These are phyloP conservation scores for Phytophthora pluvialis DNA, from an alignment of 352 stramenopile species.

Conservation along the genomic window DNA sequence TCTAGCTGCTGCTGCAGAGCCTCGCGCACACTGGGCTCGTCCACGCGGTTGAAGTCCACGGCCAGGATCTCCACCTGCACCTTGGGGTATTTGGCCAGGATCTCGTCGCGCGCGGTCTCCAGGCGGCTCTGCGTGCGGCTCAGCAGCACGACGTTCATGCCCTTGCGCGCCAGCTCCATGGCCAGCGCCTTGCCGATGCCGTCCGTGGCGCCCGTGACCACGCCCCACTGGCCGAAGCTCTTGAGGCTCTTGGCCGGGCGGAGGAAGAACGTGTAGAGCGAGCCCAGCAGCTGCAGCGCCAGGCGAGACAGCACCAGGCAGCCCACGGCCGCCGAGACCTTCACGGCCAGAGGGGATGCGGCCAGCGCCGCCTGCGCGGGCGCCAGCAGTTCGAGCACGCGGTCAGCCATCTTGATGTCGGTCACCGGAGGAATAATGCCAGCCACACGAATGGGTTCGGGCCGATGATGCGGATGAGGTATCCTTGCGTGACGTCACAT, in stretches of 20 bases:
- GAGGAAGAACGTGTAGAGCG: constrained; percentile 91
- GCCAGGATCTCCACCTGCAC: constrained; percentile 89
- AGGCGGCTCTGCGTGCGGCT: constrained; percentile 97
- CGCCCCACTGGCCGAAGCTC: constrained; percentile 96
- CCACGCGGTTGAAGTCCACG: constrained; percentile 95
- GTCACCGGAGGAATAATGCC: constrained; percentile 13
- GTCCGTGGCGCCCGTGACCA: constrained; percentile 97
- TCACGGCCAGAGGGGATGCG: constrained; percentile 46
- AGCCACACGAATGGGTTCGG: constrained; percentile 16
- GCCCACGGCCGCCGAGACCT: constrained; percentile 52
- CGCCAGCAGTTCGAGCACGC: constrained; percentile 34
- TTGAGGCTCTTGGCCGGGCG: constrained; percentile 94
- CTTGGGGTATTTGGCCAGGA: constrained; percentile 92
- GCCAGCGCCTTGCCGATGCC: constrained; percentile 92
- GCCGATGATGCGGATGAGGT: neutral
- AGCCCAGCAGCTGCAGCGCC: constrained; percentile 53
- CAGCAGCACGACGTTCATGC: constrained; percentile 98
- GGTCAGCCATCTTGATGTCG: constrained; percentile 31
- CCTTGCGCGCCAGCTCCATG: constrained; percentile 96
- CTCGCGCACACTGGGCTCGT: constrained; percentile 69
- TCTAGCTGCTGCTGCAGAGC: constrained; percentile 58
- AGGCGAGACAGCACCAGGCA: constrained; percentile 60
- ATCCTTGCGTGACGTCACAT: constrained; percentile 26
- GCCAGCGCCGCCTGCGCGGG: constrained; percentile 40
- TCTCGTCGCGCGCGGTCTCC: constrained; percentile 93